Evolutionary conservation across 75 land plant species (phyloP).

Genomic region (Pinus albicaulis): DNA sequence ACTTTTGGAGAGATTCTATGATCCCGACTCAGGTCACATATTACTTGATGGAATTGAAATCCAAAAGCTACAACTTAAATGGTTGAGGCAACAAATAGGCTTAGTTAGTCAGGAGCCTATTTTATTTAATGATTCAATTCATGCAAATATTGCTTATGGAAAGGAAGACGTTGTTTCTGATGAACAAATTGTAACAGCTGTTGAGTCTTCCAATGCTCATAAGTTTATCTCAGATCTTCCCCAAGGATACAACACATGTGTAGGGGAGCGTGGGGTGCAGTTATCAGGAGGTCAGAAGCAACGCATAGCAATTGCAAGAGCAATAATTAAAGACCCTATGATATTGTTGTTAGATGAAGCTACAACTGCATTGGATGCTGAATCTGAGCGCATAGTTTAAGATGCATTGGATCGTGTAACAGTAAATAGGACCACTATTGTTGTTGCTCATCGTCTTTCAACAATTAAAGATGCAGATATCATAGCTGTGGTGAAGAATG

Average conservation of each 20-base stretch:
- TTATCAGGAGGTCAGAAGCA: conserved; percentile 91
- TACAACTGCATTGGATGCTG: conserved; percentile 80
- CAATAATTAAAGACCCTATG: conserved; percentile 66
- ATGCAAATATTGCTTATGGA: conserved; percentile 58
- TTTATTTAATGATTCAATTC: conserved; percentile 40
- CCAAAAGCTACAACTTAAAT: conserved; percentile 37
- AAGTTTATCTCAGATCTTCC: conserved; percentile 41
- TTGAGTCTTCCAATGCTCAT: conserved; percentile 60
- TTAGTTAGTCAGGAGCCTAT: conserved; percentile 67
- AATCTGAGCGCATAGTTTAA: conserved; percentile 77
- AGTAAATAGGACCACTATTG: conserved; percentile 69
- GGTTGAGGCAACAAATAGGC: conserved; percentile 68
- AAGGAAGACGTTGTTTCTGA: conserved; percentile 44
- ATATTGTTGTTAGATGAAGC: conserved; percentile 83
- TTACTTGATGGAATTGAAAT: conserved; percentile 52
- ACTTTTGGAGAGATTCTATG: conserved; percentile 65
- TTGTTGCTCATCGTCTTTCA: conserved; percentile 82
- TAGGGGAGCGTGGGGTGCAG: conserved; percentile 82
- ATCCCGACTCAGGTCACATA: conserved; percentile 54
- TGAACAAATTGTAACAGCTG: conserved; percentile 45
- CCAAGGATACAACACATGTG: conserved; percentile 58
- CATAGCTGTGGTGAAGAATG: conserved; percentile 79
- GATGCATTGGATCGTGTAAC: conserved; percentile 75
- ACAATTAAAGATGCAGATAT: conserved; percentile 71
- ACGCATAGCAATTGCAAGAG: conserved; percentile 79